Evolutionary conservation across 306 rosid genomes (phyloP).

Genomic region (Cicer arietinum): DNA sequence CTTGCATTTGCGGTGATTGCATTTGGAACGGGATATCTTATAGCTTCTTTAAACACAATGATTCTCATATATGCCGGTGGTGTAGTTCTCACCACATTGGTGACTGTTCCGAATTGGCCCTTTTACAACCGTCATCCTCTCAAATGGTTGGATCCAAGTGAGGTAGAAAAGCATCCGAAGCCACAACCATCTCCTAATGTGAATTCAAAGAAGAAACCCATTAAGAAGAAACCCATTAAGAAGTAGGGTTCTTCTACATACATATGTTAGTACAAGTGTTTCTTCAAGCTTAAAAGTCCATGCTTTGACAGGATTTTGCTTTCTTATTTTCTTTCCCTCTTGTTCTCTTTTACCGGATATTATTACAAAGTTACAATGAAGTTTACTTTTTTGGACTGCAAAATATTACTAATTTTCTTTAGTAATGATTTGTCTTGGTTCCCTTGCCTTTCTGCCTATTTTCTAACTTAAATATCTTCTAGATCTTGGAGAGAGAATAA

Average conservation of each 20-base stretch:
- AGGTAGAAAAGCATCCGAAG: constrained; percentile 78
- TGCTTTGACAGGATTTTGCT: constrained; percentile 25
- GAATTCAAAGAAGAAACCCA: constrained; percentile 63
- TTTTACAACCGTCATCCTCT: constrained; percentile 73
- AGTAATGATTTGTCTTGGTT: constrained; percentile 28
- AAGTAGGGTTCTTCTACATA: constrained; percentile 46
- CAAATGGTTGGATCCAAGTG: constrained; percentile 78
- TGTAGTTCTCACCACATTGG: constrained; percentile 76
- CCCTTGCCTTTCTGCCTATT: constrained; percentile 15
- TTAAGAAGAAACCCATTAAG: constrained; percentile 56
- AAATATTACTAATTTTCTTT: neutral
- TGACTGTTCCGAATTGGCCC: constrained; percentile 91
- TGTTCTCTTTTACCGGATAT: constrained; percentile 19
- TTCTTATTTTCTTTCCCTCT: neutral
- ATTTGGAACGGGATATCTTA: constrained; percentile 64
- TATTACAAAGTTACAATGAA: constrained; percentile 23
- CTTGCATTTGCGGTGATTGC: constrained; percentile 70
- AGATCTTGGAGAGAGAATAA: constrained; percentile 1
- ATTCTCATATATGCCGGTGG: constrained; percentile 72
- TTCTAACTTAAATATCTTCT: neutral
- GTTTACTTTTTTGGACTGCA: constrained; percentile 17
- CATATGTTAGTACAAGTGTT: constrained; percentile 23
- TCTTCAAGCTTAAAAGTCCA: constrained; percentile 11
- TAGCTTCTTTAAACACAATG: constrained; percentile 80
- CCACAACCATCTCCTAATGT: constrained; percentile 55